Base-by-base conservation (phyloP, 257 asterid species). In the Solanum commersonii region DNA sequence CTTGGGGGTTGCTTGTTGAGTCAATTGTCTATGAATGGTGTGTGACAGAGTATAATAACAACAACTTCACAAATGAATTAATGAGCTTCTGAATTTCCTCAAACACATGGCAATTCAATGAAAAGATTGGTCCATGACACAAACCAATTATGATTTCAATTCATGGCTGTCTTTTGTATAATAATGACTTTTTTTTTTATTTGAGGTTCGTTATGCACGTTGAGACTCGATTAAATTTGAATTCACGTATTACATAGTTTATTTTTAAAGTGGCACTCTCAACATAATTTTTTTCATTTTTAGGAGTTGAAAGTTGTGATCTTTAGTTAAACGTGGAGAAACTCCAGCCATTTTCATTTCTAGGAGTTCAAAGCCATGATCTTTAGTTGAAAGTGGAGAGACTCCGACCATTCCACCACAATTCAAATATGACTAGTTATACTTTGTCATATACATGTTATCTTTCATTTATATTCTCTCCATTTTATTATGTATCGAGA, bases 181-280 rank as follows among this genome's bases (percentile, higher is more conserved):
- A 31, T 72, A 15, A 72, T 71, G 3, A 71, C 6, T 5, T 67
- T 12, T 6, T 63, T 68, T 3, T 68, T 4, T 0, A 25, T n/a
- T 65, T 11, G 25, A 56, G 67, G 1, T 15, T 29, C 5, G 6
- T 1, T 29, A 15, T 4, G 29, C 3, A 6, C 1, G 0, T 27
- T 68, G 0, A 68, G 0, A 68, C 0, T 68, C 1, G 5, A 29
- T 29, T 70, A 15, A 13, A 15, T 29, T 70, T 7, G 0, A 7
- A 68, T 68, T 70, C 1, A 0, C 0, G 13, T 8, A 14, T 14
- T 3, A 15, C 4, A 70, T 6, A 9, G 0, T 29, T 18, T 70
- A 29, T 7, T 70, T 70, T 29, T 1, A 14, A 13, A 15, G 4
- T 0, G 20, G 0, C 10, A 15, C 3, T 29, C 35, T 0, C 1